Conservation (phyloP, 192 early-diverging fungal genomes). For the Backusella parvicylindrica region DNA sequence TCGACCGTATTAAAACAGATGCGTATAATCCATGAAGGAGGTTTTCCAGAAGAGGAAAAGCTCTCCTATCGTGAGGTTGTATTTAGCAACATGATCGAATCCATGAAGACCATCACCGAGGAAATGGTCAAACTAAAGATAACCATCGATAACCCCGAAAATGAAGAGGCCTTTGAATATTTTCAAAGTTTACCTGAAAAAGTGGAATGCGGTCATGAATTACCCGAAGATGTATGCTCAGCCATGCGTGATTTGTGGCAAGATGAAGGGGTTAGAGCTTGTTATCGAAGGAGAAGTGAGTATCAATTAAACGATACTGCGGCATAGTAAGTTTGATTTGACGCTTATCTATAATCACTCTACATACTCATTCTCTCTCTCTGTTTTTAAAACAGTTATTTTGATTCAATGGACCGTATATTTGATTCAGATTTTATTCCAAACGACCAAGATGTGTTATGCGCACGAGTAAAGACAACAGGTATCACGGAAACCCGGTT, state of each 20-base stretch:
- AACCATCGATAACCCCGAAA: conserved; percentile 57
- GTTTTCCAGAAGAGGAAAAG: conserved; percentile 84
- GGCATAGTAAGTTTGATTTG: conserved; percentile 80
- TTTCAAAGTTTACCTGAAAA: conserved; percentile 77
- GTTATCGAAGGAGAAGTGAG: conserved; percentile 79
- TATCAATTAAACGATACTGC: conserved; percentile 97
- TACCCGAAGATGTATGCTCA: conserved; percentile 70
- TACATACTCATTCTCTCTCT: background rate
- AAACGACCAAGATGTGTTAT: conserved; percentile 93
- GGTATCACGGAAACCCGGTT: conserved; percentile 95
- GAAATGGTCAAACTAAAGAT: conserved; percentile 92
- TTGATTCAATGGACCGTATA: conserved; percentile 91
- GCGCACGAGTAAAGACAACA: conserved; percentile 95
- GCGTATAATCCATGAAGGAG: conserved; percentile 95
- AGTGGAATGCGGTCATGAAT: conserved; percentile 78
- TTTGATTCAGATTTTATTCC: conserved; percentile 74
- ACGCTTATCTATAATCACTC: no score
- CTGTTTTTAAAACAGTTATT: conserved; percentile 62
- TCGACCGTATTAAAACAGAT: conserved; percentile 98
- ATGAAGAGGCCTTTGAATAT: conserved; percentile 77
- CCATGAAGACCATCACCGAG: conserved; percentile 89
- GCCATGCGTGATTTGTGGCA: conserved; percentile 83
- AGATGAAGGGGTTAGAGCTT: conserved; percentile 77
- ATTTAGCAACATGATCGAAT: conserved; percentile 92
- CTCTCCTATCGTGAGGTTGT: conserved; percentile 94